phyloP scores from a whole-genome alignment of 139 green algal genomes.

The Coelastrella sp. region DNA sequence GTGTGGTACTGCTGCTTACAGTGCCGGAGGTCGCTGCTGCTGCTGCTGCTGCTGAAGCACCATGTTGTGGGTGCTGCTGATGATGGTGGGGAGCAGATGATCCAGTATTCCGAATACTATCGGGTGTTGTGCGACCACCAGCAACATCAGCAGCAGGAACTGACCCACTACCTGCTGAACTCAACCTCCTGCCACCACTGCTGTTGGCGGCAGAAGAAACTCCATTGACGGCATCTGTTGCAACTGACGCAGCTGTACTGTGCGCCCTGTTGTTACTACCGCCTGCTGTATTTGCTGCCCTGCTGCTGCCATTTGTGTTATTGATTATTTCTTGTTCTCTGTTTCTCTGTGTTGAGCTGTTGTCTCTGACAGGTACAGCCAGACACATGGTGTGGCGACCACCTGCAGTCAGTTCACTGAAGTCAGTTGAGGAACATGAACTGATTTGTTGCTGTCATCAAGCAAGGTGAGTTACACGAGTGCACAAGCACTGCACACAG shows the following conservation, averaged over 20 bases:
- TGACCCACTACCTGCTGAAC: neutral
- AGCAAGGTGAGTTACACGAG: too few species aligned
- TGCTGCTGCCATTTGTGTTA: constrained; percentile 1
- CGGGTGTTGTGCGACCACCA: neutral
- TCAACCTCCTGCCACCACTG: neutral
- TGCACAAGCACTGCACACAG: too few species aligned
- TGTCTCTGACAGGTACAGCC: constrained; percentile 73
- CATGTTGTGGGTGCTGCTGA: constrained; percentile 1
- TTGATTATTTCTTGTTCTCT: too few species aligned
- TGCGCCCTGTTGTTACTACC: constrained; percentile 37
- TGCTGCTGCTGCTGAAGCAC: too few species aligned
- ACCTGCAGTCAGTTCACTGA: too few species aligned
- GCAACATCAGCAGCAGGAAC: neutral
- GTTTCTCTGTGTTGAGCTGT: too few species aligned
- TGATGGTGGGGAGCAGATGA: neutral
- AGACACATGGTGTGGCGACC: constrained; percentile 79
- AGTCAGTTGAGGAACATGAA: too few species aligned
- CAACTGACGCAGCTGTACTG: constrained; percentile 20
- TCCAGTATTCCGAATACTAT: neutral
- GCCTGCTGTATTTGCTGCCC: constrained; percentile 1
- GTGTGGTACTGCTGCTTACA: too few species aligned
- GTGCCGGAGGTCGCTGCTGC: too few species aligned
- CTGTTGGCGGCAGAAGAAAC: constrained; percentile 6
- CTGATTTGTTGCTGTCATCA: too few species aligned
- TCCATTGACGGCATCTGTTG: neutral